A percentile compares a stretch with the other conserved stretches of the same genome.
Evolutionary conservation across 108 stramenopile genomes (phyloP).

Genomic region (Cyclotella choctawhatcheeana): DNA sequence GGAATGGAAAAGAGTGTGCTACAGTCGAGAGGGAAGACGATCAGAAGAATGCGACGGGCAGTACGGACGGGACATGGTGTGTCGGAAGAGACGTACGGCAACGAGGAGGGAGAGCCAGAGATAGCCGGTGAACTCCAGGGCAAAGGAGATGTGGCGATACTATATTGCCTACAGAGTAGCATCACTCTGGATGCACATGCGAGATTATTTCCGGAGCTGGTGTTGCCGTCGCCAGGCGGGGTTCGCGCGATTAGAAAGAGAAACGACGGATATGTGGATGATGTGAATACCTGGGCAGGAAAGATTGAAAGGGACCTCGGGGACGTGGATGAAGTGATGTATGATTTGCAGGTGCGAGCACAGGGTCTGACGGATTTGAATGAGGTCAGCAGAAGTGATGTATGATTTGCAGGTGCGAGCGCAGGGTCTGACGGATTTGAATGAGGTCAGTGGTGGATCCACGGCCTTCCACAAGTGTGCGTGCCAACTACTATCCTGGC

Average conservation of each 20-base stretch:
- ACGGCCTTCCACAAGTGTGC: constrained; percentile 20
- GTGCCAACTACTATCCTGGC: constrained; percentile 4
- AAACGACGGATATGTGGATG: constrained; percentile 19
- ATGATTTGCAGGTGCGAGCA: background rate
- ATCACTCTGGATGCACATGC: background rate
- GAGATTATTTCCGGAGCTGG: background rate
- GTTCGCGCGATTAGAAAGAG: background rate
- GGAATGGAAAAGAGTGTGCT: background rate
- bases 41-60: background rate
- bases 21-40: background rate
- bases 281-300: background rate
- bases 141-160: constrained; percentile 17
- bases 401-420: background rate
- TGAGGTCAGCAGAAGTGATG: background rate
- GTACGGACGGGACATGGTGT: constrained; percentile 13
- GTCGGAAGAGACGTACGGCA: background rate
- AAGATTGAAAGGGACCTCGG: background rate
- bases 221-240: background rate
- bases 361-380: constrained; percentile 3
- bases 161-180: background rate
- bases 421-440: background rate
- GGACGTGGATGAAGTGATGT: background rate
- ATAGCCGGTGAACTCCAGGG: constrained; percentile 13
- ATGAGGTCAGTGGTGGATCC: background rate
- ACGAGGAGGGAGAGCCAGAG: background rate